These are phyloP conservation scores for Triticum aestivum DNA, from an alignment of 176 grass and related monocot species.

Conservation along the genomic window IWGSC_CS_RefSeq_v2.1 NC_057804.1:108439683-108440182, in stretches of 20 bases:
- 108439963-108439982: constrained; percentile 32
- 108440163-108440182: constrained; percentile 41
- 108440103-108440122: constrained; percentile 64
- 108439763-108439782: constrained; percentile 83
- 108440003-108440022: constrained; percentile 31
- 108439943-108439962: constrained; percentile 17
- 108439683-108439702: constrained; percentile 7
- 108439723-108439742: constrained; percentile 73
- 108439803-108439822: constrained; percentile 42
- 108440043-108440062: constrained; percentile 33
- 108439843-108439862: constrained; percentile 31
- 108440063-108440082: constrained; percentile 70
- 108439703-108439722: constrained; percentile 22
- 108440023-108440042: constrained; percentile 41
- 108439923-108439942: constrained; percentile 14
- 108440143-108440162: constrained; percentile 62
- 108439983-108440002: constrained; percentile 48
- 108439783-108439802: constrained; percentile 53
- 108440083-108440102: constrained; percentile 54
- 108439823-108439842: constrained; percentile 33
- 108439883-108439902: constrained; percentile 3
- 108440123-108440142: constrained; percentile 59
- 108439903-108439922: constrained; percentile 19
- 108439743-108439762: constrained; percentile 74
- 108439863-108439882: constrained; percentile 47